A percentile compares a stretch with the other conserved stretches of the same genome.
phyloP scores from a whole-genome alignment of 208 protist genomes.

The Acanthamoeba royreba region DNA sequence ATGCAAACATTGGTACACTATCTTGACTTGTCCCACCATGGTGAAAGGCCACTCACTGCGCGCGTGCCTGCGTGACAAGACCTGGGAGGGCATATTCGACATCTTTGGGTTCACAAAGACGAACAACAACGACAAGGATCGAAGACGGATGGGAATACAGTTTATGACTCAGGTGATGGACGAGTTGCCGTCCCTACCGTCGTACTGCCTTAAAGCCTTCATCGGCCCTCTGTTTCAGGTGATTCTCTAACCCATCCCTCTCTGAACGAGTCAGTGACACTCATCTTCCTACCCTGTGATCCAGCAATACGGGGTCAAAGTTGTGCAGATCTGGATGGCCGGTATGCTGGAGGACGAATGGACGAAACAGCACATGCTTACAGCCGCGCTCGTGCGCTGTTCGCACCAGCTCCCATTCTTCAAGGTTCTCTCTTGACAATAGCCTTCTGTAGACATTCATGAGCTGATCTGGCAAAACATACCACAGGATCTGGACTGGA shows the following conservation, averaged over 20 bases:
- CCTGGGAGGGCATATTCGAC: background rate
- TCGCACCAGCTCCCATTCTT: background rate
- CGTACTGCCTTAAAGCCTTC: background rate
- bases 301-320: background rate
- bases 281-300: too few relatives aligned
- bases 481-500: background rate
- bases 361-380: background rate
- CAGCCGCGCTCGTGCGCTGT: background rate
- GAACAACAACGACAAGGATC: background rate
- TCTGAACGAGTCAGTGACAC: background rate
- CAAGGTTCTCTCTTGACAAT: background rate
- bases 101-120: background rate
- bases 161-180: background rate
- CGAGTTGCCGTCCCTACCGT: background rate
- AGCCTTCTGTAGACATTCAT: too few relatives aligned
- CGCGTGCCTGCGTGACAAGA: too few relatives aligned
- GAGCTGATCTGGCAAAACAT: too few relatives aligned
- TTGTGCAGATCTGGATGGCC: background rate
- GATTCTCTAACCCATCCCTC: background rate
- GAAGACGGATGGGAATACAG: background rate
- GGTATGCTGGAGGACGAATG: background rate
- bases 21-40: too few relatives aligned
- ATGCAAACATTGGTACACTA: background rate
- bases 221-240: background rate
- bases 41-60: too few relatives aligned